Evolutionary conservation across 2,329 filamentous ascomycete genomes (phyloP).

Genomic region (Fusarium nisikadoi): DNA sequence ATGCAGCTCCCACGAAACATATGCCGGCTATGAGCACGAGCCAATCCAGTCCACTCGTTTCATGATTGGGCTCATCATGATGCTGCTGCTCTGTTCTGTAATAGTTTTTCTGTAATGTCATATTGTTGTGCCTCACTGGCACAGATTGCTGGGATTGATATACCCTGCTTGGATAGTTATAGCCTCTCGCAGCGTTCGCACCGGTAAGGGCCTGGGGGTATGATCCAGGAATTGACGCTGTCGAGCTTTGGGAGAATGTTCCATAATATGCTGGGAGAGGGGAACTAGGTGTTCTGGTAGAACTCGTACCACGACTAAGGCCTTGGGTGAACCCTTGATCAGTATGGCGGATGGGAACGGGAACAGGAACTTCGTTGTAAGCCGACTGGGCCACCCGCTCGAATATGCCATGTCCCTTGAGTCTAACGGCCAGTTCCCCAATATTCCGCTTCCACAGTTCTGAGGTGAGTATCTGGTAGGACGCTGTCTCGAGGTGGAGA

Average conservation of each 20-base stretch:
- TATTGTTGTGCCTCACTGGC: not conserved
- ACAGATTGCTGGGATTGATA: not conserved
- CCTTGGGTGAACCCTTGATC: not conserved
- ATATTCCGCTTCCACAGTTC: not conserved
- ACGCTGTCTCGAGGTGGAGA: not conserved
- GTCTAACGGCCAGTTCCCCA: not conserved
- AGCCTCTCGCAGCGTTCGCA: no score
- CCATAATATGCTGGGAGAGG: not conserved
- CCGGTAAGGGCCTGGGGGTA: not conserved
- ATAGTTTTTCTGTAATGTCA: not conserved
- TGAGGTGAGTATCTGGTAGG: not conserved
- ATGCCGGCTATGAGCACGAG: fast-evolving
- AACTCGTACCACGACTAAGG: not conserved
- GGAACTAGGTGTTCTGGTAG: not conserved
- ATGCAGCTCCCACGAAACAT: not conserved
- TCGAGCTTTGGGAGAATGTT: not conserved
- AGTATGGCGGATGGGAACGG: not conserved
- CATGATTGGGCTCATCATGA: not conserved
- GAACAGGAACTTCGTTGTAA: not conserved
- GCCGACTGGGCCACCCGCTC: not conserved
- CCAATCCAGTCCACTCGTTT: not conserved
- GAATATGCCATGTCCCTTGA: not conserved
- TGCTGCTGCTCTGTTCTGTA: not conserved
- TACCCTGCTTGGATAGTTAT: not conserved
- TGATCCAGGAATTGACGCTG: not conserved